Evolutionary conservation across 176 grass and related monocot genomes (phyloP), one percentile per base, ranked within the genome.

Genomic region (Rhynchospora tenuis): DNA sequence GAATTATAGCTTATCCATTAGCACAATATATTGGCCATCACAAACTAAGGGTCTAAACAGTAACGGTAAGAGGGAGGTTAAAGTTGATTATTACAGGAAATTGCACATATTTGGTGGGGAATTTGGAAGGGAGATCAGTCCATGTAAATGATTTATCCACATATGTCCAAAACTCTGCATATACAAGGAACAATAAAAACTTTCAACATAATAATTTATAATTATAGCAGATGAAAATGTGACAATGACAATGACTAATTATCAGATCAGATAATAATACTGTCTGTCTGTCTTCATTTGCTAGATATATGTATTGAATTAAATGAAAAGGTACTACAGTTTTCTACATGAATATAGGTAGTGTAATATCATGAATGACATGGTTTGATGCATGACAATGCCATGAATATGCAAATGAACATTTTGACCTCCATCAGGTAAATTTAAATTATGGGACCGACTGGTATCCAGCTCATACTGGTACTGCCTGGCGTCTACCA

Each of bases 121-220:
- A 98, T 82, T 93, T 98, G 54, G 95, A 93, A 88, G 95, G 89
- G 85, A 90, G 83, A 58, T 98, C 92, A 77, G 87, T 98, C 95
- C 95, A 98, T 83, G 95, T 91, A 88, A 93, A 98, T 59, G 92
- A 98, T 69, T 95, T 95, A 56, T 98, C 96, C 85, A 98, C 91
- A 85, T 98, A 98, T 81, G 91, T 84, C 96, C 93, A 95, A 83
- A 95, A 95, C 80, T 98, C 93, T 98, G 80, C 54, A 87, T 38
- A 55, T 59, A 28, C 73, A 43, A 63, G 44, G 19, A 50, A 33
- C 15, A 83, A 48, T 22, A 84, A 57, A 27, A 58, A 45, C 67
- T 73, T 42, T 29, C 46, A 75, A 75, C 17, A 0, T 26, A 33
- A 72, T 48, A 47, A 73, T 47, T 73, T 23, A 50, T 2, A 47